These are phyloP conservation scores for Teratosphaeria viscida DNA, from an alignment of 2,329 filamentous ascomycete genomes.

Conservation along the genomic window DNA sequence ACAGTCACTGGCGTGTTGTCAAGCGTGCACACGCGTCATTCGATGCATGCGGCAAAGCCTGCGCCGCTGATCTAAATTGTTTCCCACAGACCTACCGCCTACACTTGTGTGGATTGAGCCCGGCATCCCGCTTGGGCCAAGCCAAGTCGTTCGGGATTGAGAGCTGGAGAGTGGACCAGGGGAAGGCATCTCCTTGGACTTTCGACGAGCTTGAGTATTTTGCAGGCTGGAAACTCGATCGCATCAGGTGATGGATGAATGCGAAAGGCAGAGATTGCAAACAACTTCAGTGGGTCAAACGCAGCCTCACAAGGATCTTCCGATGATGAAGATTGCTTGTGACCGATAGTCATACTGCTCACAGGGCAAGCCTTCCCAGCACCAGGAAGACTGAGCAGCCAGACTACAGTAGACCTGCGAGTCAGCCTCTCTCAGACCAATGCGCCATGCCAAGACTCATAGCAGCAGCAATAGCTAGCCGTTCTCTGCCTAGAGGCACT, in stretches of 20 bases:
- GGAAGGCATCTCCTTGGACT: not conserved
- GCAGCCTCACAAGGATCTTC: not conserved
- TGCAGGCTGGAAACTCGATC: not conserved
- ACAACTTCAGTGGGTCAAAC: not conserved
- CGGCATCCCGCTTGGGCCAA: not conserved
- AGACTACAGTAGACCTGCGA: too few species aligned
- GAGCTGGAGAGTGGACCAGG: not conserved
- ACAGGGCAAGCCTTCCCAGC: too few species aligned
- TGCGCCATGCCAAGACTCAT: too few species aligned
- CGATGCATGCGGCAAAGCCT: slow-evolving; percentile 35
- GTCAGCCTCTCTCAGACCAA: too few species aligned
- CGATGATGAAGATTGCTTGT: not conserved
- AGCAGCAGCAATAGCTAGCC: too few species aligned
- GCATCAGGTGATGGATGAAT: not conserved
- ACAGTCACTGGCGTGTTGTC: slow-evolving; percentile 25
- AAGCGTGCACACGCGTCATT: slow-evolving; percentile 24
- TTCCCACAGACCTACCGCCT: slow-evolving; percentile 27
- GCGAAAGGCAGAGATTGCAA: not conserved
- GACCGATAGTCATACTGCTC: too few species aligned
- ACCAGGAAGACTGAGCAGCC: too few species aligned
- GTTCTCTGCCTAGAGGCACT: too few species aligned
- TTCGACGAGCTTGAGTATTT: not conserved
- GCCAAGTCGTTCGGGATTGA: not conserved
- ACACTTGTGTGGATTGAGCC: not conserved
- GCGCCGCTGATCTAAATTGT: slow-evolving; percentile 27